These are phyloP conservation scores for Gaertneriomyces semiglobifer DNA, from an alignment of 192 early-diverging fungal genomes.

Conservation along the genomic window DNA sequence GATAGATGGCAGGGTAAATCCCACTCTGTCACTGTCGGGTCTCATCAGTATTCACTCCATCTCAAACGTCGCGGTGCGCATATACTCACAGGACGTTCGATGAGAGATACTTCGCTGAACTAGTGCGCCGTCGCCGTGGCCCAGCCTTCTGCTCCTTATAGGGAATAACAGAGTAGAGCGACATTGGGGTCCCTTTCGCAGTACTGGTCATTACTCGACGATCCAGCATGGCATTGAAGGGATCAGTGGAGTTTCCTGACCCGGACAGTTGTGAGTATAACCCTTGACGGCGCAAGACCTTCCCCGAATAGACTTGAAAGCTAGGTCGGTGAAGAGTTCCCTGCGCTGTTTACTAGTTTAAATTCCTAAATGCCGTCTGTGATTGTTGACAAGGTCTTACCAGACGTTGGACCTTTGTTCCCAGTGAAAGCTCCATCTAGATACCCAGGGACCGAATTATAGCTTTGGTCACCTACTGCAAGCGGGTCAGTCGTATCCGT, in stretches of 20 bases:
- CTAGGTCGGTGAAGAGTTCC: conserved; percentile 5
- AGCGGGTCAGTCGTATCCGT: background rate
- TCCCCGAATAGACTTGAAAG: conserved; percentile 26
- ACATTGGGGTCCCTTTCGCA: conserved; percentile 29
- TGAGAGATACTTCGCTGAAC: conserved; percentile 30
- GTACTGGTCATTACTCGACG: conserved; percentile 20
- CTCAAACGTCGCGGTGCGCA: background rate
- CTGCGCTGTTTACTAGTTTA: background rate
- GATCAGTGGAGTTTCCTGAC: conserved; percentile 1
- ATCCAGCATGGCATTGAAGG: conserved; percentile 10
- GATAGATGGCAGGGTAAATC: conserved; percentile 16
- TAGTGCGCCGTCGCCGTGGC: conserved; percentile 25
- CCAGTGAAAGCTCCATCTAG: background rate
- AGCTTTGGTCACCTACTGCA: background rate
- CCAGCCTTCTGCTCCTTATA: conserved; percentile 25
- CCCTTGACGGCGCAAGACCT: conserved; percentile 15
- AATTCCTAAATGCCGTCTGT: background rate
- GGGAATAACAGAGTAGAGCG: conserved; percentile 38
- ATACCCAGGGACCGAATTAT: background rate
- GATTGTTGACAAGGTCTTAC: background rate
- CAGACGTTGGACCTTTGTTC: conserved; percentile 4
- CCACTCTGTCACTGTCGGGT: conserved; percentile 23
- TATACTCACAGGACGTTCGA: conserved; percentile 32
- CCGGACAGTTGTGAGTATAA: background rate
- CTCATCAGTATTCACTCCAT: background rate